Evolutionary conservation across 1,284 basidiomycete genomes (phyloP), one percentile per base, ranked within the genome.

Genomic region (Ganoderma lingzhi): DNA sequence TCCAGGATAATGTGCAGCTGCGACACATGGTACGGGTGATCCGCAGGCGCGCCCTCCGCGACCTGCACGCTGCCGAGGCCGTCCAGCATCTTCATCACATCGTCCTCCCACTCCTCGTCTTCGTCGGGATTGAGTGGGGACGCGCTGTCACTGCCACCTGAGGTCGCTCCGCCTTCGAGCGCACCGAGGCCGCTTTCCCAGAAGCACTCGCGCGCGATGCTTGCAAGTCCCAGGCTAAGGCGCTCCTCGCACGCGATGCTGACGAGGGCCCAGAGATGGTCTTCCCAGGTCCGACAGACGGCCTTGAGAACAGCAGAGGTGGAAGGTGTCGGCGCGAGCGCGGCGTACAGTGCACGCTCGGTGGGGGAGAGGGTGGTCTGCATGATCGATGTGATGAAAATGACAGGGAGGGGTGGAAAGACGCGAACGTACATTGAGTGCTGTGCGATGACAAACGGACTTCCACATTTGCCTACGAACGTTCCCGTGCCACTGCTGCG

Each of bases 231-330:
- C 23, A 82, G 83, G 51, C 87, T 90, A 74, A 93, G 86, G 68
- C 91, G 90, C 71, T 94, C 90, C 79, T 99, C 96, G 74, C 96
- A 93, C 41, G 96, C 85, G 59, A 96, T 86, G 75, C 92, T 93
- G 68, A 97, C 85, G 74, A 96, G 92, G 1, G 95, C 95, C 98
- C 97, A 99, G 0, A 99, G 85, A 73, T 96, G 90, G 77, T 99
- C 97, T 78, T 97, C 93, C 96, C 97, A 99, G 35, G 92, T 93
- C 44, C 91, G 83, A 77, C 96, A 97, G 4, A 94, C 92, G 0
- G 91, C 87, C 75, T 88, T 88, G 12, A 99, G 90, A 8, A 96
- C 86, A 6, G 84, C 84, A 0, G 94, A 88, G 5, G 97, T 96
- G 73, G 90, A 86, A 3, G 88, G 85, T 0, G 90, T 88, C 3